Percentiles rank a stretch among this genome's conserved stretches.
These are phyloP conservation scores for Coniella lustricola DNA, from an alignment of 2,329 filamentous ascomycete species.

Conservation along the genomic window DNA sequence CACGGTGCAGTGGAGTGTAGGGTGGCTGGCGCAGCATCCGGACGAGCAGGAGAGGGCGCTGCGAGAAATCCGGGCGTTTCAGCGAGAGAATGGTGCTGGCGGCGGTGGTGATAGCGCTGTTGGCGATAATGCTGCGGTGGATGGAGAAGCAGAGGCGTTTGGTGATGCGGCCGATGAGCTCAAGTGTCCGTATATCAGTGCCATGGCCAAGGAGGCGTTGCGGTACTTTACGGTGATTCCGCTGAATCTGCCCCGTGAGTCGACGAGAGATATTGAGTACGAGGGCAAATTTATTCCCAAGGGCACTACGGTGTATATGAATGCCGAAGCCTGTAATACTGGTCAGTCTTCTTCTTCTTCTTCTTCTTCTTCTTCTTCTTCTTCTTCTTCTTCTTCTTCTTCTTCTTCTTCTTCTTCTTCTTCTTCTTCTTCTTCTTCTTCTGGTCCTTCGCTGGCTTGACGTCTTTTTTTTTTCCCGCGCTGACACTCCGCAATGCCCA, in stretches of 20 bases:
- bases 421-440: background rate
- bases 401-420: background rate
- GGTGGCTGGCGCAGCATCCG: conserved; percentile 30
- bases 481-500: conserved; percentile 9
- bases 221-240: conserved; percentile 60
- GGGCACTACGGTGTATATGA: conserved; percentile 59
- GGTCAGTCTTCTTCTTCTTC: background rate
- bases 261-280: conserved; percentile 51
- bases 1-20: conserved; percentile 18
- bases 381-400: background rate
- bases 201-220: conserved; percentile 56
- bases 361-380: background rate
- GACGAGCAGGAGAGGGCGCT: conserved; percentile 51
- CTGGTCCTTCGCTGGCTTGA: too few species aligned
- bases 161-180: conserved; percentile 57
- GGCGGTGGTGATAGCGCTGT: too few species aligned
- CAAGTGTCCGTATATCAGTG: conserved; percentile 58
- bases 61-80: conserved; percentile 44
- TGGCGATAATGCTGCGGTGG: background rate
- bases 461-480: background rate
- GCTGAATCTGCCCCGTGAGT: conserved; percentile 55
- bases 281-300: conserved; percentile 49
- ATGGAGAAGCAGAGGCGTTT: conserved; percentile 39
- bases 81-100: background rate
- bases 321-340: conserved; percentile 35